These are phyloP conservation scores for Fonsecaea monophora DNA, from an alignment of 2,329 filamentous ascomycete genomes.

Conservation along the genomic window DNA sequence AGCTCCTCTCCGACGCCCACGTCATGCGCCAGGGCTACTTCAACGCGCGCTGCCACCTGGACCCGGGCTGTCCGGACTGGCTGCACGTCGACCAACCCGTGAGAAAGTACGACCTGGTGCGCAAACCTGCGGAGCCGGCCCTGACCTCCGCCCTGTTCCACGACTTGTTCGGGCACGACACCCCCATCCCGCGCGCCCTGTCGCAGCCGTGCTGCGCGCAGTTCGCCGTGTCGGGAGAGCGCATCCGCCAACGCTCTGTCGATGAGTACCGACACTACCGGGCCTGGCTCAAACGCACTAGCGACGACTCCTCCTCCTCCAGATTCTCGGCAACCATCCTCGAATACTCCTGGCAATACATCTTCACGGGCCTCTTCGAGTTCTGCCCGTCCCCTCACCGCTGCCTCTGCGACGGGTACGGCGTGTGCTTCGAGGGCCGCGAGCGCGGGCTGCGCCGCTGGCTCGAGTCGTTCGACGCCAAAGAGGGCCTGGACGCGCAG, in stretches of 20 bases:
- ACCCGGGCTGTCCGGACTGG: constrained; percentile 66
- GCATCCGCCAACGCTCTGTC: constrained; percentile 62
- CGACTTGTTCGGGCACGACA: constrained; percentile 42
- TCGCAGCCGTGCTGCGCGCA: constrained; percentile 70
- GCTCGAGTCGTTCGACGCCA: constrained; percentile 52
- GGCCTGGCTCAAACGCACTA: constrained; percentile 66
- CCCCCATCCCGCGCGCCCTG: constrained; percentile 56
- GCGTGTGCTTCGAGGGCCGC: constrained; percentile 64
- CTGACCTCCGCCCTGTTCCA: constrained; percentile 56
- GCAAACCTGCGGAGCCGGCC: constrained; percentile 57
- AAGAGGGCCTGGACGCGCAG: constrained; percentile 51
- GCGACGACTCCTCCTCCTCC: constrained; percentile 62
- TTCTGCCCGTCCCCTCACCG: constrained; percentile 58
- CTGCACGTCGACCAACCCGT: constrained; percentile 54
- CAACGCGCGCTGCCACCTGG: constrained; percentile 65
- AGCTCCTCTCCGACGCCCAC: constrained; percentile 58
- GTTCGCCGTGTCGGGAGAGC: constrained; percentile 65
- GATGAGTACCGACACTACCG: constrained; percentile 64
- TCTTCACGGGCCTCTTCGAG: constrained; percentile 61
- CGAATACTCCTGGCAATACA: constrained; percentile 70
- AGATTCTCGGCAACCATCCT: constrained; percentile 61
- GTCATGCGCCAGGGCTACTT: constrained; percentile 64
- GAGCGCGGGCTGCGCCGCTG: constrained; percentile 57
- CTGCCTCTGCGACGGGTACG: constrained; percentile 70
- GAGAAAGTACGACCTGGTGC: constrained; percentile 47